These are phyloP conservation scores for Allium fistulosum DNA, from an alignment of 106 monocot species.

Conservation along the genomic window DNA sequence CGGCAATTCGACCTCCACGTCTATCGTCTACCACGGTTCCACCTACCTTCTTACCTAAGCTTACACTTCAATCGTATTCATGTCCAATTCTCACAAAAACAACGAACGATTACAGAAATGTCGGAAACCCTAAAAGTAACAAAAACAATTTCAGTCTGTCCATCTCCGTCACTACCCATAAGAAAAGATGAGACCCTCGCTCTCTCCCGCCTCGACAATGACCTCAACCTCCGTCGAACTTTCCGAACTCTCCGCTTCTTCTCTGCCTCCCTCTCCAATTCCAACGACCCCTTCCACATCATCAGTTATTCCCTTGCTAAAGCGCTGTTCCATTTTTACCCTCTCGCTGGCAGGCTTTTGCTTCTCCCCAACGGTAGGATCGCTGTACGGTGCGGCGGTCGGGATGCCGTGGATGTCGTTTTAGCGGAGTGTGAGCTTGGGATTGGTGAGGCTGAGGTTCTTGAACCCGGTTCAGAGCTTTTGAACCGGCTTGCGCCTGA, in stretches of 20 bases:
- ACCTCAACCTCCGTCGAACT: constrained; percentile 38
- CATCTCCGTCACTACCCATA: background rate
- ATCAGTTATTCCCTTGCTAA: constrained; percentile 27
- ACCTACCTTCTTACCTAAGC: no score
- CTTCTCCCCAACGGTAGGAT: constrained; percentile 10
- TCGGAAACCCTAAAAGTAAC: constrained; percentile 9
- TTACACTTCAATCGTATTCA: no score
- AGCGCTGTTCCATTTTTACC: constrained; percentile 23
- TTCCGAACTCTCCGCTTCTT: constrained; percentile 57
- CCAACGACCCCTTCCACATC: constrained; percentile 9
- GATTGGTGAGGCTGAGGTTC: background rate
- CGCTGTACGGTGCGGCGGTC: constrained; percentile 8
- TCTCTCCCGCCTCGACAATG: constrained; percentile 52
- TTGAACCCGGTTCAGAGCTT: constrained; percentile 19
- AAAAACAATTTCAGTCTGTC: constrained; percentile 7
- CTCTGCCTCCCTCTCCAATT: background rate
- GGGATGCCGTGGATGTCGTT: constrained; percentile 8
- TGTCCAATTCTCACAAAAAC: no score
- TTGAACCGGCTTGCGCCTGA: constrained; percentile 37
- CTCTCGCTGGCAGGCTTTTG: constrained; percentile 25
- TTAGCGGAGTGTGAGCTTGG: constrained; percentile 11
- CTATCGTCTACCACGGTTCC: no score
- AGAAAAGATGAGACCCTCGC: constrained; percentile 14
- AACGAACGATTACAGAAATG: background rate
- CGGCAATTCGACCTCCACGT: no score